Evolutionary conservation across 108 stramenopile species (phyloP).

Genomic region (Skeletonema grethae): DNA sequence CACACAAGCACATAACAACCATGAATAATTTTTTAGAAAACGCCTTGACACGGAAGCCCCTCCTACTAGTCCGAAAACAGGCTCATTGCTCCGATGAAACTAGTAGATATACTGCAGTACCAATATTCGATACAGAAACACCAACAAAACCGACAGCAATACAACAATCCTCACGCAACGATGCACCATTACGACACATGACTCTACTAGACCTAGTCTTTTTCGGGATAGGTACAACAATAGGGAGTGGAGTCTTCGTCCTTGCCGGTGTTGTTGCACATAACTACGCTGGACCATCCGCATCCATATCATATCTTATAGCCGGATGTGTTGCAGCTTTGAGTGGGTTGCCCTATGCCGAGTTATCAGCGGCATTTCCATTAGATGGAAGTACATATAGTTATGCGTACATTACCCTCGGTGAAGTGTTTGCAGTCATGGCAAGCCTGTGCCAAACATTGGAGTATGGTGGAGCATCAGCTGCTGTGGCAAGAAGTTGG

Average conservation of each 20-base stretch:
- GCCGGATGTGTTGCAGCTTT: conserved; percentile 71
- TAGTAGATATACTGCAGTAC: background rate
- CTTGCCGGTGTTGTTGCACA: conserved; percentile 76
- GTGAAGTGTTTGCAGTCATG: conserved; percentile 81
- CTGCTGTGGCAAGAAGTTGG: conserved; percentile 90
- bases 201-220: conserved; percentile 78
- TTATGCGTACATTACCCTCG: conserved; percentile 71
- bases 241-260: conserved; percentile 92
- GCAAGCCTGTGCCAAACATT: conserved; percentile 84
- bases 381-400: conserved; percentile 81
- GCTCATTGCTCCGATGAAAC: conserved; percentile 21
- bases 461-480: conserved; percentile 76
- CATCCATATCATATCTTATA: conserved; percentile 67
- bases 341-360: conserved; percentile 81
- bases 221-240: conserved; percentile 86
- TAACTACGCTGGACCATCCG: conserved; percentile 79
- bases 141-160: background rate
- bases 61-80: conserved; percentile 20
- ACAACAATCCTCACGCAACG: background rate
- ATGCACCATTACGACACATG: conserved; percentile 44
- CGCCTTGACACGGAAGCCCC: conserved; percentile 21
- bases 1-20: background rate
- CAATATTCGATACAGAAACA: conserved; percentile 7
- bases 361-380: conserved; percentile 74
- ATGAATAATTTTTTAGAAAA: conserved; percentile 14